Evolutionary conservation across 225 moss, liverwort and hornwort genomes (phyloP).

Genomic region (Bryum argenteum): DNA sequence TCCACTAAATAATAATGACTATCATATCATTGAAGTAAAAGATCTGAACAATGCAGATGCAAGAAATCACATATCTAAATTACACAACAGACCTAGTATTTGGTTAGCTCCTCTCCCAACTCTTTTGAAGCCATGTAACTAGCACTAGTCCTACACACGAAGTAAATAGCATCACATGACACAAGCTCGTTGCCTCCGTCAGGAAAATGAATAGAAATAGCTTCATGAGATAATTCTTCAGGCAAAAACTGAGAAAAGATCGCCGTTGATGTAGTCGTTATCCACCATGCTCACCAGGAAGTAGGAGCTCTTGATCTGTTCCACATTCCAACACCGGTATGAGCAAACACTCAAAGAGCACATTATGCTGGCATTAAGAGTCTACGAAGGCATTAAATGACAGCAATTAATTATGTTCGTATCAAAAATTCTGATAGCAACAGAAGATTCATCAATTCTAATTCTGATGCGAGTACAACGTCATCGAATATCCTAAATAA

Average conservation of each 20-base stretch:
- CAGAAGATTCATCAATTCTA: too few relatives aligned
- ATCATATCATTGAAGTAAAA: background rate
- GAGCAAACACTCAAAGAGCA: background rate
- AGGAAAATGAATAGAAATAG: conserved; percentile 18
- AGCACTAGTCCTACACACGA: conserved; percentile 17
- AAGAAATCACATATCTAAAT: conserved; percentile 8
- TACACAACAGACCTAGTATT: conserved; percentile 12
- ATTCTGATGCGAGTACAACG: too few relatives aligned
- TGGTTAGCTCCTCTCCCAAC: background rate
- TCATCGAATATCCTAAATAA: too few relatives aligned
- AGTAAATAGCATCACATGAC: conserved; percentile 14
- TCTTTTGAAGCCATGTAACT: background rate
- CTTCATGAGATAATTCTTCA: conserved; percentile 35
- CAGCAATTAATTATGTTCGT: too few relatives aligned
- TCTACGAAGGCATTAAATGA: too few relatives aligned
- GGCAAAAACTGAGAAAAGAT: conserved; percentile 69
- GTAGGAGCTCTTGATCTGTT: conserved; percentile 71
- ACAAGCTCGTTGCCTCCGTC: conserved; percentile 10
- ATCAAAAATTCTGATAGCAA: too few relatives aligned
- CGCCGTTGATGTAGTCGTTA: conserved; percentile 72
- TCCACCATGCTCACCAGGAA: conserved; percentile 85
- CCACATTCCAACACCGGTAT: background rate
- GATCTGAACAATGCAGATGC: conserved; percentile 7
- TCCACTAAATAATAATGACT: conserved; percentile 18
- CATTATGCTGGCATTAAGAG: too few relatives aligned